phyloP scores from a whole-genome alignment of 257 asterid genomes.

The Nicotiana knightiana region DNA sequence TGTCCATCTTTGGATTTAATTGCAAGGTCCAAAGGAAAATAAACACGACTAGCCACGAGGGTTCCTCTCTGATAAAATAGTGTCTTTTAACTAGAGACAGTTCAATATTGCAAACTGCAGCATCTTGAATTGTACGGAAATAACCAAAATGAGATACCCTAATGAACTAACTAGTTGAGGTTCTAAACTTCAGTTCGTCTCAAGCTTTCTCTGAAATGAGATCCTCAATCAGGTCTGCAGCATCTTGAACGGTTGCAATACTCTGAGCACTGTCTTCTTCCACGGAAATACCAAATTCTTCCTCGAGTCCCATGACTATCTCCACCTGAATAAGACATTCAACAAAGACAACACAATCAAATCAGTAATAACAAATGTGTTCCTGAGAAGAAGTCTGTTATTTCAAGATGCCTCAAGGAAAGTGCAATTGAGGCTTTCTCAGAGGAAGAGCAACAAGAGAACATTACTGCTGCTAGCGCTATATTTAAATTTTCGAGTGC shows the following conservation, averaged over 20 bases:
- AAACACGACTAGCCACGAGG: background rate
- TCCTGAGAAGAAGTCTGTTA: background rate
- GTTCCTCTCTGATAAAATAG: background rate
- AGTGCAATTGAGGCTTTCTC: background rate
- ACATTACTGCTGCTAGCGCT: background rate
- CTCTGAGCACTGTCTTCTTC: slow-evolving; percentile 26
- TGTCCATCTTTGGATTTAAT: background rate
- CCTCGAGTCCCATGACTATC: slow-evolving; percentile 29
- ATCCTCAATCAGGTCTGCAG: slow-evolving; percentile 25
- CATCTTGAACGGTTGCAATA: slow-evolving; percentile 22
- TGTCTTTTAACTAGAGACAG: background rate
- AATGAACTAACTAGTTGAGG: background rate
- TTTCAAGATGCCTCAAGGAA: background rate
- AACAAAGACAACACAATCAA: background rate
- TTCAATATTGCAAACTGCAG: background rate
- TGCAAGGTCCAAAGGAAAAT: background rate
- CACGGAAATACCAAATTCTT: slow-evolving; percentile 19
- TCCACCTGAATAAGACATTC: slow-evolving; percentile 17
- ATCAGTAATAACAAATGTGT: background rate
- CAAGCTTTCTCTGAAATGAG: slow-evolving; percentile 13
- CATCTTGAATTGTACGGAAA: background rate
- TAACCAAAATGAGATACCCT: background rate
- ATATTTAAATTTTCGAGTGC: background rate
- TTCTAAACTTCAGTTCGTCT: background rate
- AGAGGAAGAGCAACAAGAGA: background rate